Conservation (phyloP, 1,139 yeast species). For the Kodamaea arcana region DNA sequence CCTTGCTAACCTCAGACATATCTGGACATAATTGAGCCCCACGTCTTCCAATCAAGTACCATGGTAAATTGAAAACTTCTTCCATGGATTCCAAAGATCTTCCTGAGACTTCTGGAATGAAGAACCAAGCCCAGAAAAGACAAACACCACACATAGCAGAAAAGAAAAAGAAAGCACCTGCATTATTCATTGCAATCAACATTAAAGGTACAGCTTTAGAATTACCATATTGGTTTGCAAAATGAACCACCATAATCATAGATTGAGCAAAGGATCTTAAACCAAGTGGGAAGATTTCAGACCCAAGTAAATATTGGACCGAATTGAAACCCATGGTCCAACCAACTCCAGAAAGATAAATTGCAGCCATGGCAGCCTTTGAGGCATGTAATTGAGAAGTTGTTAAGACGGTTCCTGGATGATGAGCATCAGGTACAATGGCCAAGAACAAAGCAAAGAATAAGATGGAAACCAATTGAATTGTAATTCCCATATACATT, state of each 20-base stretch:
- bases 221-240: constrained; percentile 24
- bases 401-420: constrained; percentile 10
- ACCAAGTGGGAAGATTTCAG: constrained; percentile 22
- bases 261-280: constrained; percentile 22
- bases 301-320: constrained; percentile 21
- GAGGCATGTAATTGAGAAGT: constrained; percentile 15
- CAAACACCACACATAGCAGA: constrained; percentile 13
- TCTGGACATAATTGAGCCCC: constrained; percentile 23
- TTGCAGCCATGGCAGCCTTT: constrained; percentile 19
- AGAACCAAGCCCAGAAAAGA: constrained; percentile 23
- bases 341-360: constrained; percentile 20
- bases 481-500: constrained; percentile 26
- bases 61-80: constrained; percentile 23
- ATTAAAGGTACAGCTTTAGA: constrained; percentile 22
- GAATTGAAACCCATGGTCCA: constrained; percentile 25
- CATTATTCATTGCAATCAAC: constrained; percentile 16
- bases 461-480: constrained; percentile 15
- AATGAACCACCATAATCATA: constrained; percentile 21
- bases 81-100: constrained; percentile 24
- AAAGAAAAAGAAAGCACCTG: constrained; percentile 21
- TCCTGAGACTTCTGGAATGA: constrained; percentile 22
- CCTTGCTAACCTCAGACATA: constrained; percentile 17
- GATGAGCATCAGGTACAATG: constrained; percentile 19
- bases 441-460: constrained; percentile 19
- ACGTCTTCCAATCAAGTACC: constrained; percentile 22